These are phyloP conservation scores for Carex kokanica DNA, from an alignment of 176 grass and related monocot genomes.

Conservation along the genomic window DNA sequence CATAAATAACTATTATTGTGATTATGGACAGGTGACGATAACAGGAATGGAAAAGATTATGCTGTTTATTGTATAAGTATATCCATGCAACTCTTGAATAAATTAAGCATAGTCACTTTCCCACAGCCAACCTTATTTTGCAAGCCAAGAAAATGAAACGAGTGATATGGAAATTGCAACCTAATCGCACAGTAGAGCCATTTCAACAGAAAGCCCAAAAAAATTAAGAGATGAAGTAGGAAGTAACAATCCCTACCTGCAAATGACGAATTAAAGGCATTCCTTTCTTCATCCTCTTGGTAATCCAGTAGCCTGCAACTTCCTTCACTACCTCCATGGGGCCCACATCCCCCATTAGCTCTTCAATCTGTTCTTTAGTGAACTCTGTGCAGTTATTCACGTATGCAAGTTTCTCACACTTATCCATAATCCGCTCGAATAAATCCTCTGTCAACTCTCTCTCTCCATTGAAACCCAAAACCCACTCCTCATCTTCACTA, in stretches of 20 bases:
- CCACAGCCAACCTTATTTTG: not conserved
- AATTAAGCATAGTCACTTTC: not conserved
- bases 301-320: constrained; percentile 63
- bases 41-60: not conserved
- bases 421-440: constrained; percentile 85
- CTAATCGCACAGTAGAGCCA: not conserved
- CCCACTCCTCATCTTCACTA: constrained; percentile 87
- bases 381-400: constrained; percentile 52
- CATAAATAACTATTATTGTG: not conserved
- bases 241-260: constrained; percentile 52
- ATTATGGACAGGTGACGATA: not conserved
- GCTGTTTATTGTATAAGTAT: not conserved
- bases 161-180: not conserved
- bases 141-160: not conserved
- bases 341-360: constrained; percentile 52
- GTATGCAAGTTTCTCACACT: constrained; percentile 87
- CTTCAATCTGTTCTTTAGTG: constrained; percentile 69
- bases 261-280: constrained; percentile 88
- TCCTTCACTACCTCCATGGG: constrained; percentile 47
- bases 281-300: constrained; percentile 83
- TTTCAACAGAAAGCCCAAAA: not conserved
- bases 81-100: not conserved
- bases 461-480: constrained; percentile 34
- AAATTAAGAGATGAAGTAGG: not conserved
- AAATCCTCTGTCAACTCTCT: constrained; percentile 62